Base-by-base conservation (phyloP, 2,329 filamentous ascomycete species). In the Phyllosticta paracitricarpa region DNA sequence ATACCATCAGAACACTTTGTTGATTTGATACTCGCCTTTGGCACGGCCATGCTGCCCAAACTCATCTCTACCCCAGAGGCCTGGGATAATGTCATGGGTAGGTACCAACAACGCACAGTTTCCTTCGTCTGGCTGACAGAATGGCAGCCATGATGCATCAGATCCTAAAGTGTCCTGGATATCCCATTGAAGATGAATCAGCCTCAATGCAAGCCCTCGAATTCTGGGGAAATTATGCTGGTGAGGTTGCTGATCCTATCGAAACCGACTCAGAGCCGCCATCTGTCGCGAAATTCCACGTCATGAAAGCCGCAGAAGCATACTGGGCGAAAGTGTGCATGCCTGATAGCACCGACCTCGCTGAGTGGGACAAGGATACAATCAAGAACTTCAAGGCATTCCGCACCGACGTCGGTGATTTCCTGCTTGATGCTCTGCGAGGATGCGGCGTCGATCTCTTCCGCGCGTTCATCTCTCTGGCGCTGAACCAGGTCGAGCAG, bases 171-270 rank as follows among this genome's bases (percentile, higher is more conserved):
- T 82, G 85, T 12, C 78, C 84, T 12, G 89, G 89, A 1, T 82
- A 84, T 66, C 83, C 88, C 1, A 82, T 82, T 3, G 89, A 93
- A 61, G 88, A 94, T 67, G 85, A 84, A 64, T 84, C 91, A 10
- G 91, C 90, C 61, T 82, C 89, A 0, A 83, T 85, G 1, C 60
- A 58, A 22, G 84, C 86, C 0, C 79, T 93, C 14, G 89, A 94
- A 67, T 93, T 94, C 70, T 94, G 90, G 89, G 87, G 84, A 19
- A 86, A 84, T 0, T 91, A 87, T 69, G 83, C 89, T 5, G 89
- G 91, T 72, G 82, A 83, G 12, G 79, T 77, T 85, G 77, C 82
- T 79, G 63, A 88, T 85, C 69, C 78, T 75, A 65, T 65, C 1
- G 66, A 73, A 61, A 63, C 68, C 0, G 72, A 67, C 25, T 74